Evolutionary conservation across 495 filamentous ascomycete species (phyloP), one percentile per base, ranked within the genome.

Genomic region (Neurospora intermedia): DNA sequence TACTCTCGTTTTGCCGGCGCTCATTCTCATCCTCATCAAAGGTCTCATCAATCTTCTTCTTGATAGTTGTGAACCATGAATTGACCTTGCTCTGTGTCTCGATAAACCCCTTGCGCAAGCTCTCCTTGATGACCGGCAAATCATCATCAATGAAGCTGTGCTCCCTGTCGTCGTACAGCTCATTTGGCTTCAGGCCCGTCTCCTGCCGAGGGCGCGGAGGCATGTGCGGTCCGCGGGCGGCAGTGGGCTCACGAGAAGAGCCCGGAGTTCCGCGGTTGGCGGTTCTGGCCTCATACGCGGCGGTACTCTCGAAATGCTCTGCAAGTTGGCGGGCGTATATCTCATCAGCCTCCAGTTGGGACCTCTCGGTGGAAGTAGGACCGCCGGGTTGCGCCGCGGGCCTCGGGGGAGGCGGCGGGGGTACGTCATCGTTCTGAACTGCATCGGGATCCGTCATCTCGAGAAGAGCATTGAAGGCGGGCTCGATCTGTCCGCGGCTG

Each of bases 61-160:
- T 96, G 72, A 99, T 82, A 75, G 90, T 93, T 66, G 88, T 91
- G 69, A 99, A 91, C 95, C 95, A 98, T 69, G 88, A 86, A 83
- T 96, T 98, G 78, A 99, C 92, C 78, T 91, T 97, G 15, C 87
- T 88, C 84, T 99, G 96, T 31, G 96, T 99, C 74, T 98, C 94
- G 46, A 96, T 72, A 82, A 99, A 98, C 2, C 96, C 96, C 83
- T 98, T 97, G 77, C 90, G 92, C 75, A 99, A 88, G 75, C 96
- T 98, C 78, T 97, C 93, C 73, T 90, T 91, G 80, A 99, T 98
- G 69, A 94, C 90, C 4, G 96, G 96, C 62, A 99, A 87, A 76
- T 99, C 96, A 78, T 99, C 96, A 80, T 99, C 95, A 79, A 99
- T 89, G 79, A 97, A 98, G 83, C 89, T 97, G 77, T 91, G 93